These are phyloP conservation scores for Epichloe gansuensis DNA, from an alignment of 2,329 filamentous ascomycete species.

Conservation along the genomic window DNA sequence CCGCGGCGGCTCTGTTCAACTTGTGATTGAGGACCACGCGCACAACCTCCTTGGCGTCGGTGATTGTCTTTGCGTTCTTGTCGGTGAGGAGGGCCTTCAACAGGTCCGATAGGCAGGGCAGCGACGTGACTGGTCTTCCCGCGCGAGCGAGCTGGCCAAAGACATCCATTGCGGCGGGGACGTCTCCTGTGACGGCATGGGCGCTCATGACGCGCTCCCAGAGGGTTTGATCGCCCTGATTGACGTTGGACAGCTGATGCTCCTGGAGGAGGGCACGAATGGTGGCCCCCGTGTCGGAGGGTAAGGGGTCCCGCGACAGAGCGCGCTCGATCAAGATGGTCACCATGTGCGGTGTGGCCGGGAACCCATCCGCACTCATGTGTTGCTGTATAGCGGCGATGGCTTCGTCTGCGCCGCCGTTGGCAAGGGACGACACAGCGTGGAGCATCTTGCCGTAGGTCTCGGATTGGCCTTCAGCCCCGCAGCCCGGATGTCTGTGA, in stretches of 20 bases:
- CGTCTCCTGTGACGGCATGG: conserved; percentile 44
- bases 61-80: conserved; percentile 10
- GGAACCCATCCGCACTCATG: conserved; percentile 42
- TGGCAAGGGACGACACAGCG: conserved; percentile 22
- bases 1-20: conserved; percentile 12
- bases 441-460: conserved; percentile 62
- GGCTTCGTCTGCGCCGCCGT: conserved; percentile 31
- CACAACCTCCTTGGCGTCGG: conserved; percentile 23
- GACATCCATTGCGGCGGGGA: conserved; percentile 34
- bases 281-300: conserved; percentile 32
- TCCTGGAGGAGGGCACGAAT: conserved; percentile 51
- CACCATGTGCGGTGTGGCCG: conserved; percentile 54
- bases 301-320: conserved; percentile 45
- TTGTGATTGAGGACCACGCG: conserved; percentile 17
- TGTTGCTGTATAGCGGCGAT: conserved; percentile 50
- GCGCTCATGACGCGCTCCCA: conserved; percentile 61
- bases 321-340: conserved; percentile 61
- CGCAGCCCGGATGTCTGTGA: conserved; percentile 43
- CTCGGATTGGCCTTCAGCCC: conserved; percentile 47
- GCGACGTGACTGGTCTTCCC: conserved; percentile 28
- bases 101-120: conserved; percentile 31
- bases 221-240: conserved; percentile 45
- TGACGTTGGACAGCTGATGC: conserved; percentile 28
- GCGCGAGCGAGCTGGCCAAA: conserved; percentile 32
- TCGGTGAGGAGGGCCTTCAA: conserved; percentile 21